A percentile compares a stretch with the other conserved stretches of the same genome.
phyloP scores from a whole-genome alignment of 2,329 filamentous ascomycete species.

The Penicillium sp. region DNA sequence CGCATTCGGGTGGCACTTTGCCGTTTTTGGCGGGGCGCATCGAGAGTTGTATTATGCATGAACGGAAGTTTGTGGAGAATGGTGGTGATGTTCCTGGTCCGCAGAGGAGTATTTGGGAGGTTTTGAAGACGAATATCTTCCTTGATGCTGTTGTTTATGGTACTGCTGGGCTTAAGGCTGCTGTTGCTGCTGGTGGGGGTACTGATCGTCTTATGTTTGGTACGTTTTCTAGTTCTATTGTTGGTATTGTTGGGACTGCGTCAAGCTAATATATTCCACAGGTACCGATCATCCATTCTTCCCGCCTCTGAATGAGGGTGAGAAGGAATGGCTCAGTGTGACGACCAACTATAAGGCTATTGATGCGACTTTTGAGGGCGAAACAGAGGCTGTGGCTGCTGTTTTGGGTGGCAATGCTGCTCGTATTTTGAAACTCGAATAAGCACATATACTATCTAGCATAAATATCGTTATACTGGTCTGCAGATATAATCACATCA shows the following conservation, averaged over 20 bases:
- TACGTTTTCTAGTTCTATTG: slow-evolving; percentile 17
- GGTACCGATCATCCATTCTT: slow-evolving; percentile 50
- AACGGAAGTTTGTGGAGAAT: slow-evolving; percentile 68
- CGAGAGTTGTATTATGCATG: slow-evolving; percentile 82
- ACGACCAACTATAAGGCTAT: slow-evolving; percentile 50
- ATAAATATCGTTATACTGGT: background rate
- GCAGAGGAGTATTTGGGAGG: slow-evolving; percentile 60
- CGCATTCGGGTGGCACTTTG: slow-evolving; percentile 84
- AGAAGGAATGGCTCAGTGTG: slow-evolving; percentile 48
- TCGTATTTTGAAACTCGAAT: slow-evolving; percentile 42
- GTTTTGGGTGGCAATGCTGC: slow-evolving; percentile 49
- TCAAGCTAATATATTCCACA: slow-evolving; percentile 17
- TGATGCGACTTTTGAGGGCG: slow-evolving; percentile 34
- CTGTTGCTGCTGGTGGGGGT: slow-evolving; percentile 66
- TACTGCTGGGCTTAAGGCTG: slow-evolving; percentile 64
- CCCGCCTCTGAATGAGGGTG: slow-evolving; percentile 39
- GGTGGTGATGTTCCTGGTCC: slow-evolving; percentile 63
- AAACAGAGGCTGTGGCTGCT: slow-evolving; percentile 33
- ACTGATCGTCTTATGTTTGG: slow-evolving; percentile 45
- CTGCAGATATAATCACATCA: background rate
- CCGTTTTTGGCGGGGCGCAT: slow-evolving; percentile 87
- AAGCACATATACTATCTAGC: background rate
- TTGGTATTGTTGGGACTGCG: background rate
- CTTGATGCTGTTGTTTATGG: slow-evolving; percentile 68
- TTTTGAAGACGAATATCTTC: slow-evolving; percentile 74